Conservation (phyloP, 2,329 filamentous ascomycete genomes). For the Aquanectria penicillioides region DNA sequence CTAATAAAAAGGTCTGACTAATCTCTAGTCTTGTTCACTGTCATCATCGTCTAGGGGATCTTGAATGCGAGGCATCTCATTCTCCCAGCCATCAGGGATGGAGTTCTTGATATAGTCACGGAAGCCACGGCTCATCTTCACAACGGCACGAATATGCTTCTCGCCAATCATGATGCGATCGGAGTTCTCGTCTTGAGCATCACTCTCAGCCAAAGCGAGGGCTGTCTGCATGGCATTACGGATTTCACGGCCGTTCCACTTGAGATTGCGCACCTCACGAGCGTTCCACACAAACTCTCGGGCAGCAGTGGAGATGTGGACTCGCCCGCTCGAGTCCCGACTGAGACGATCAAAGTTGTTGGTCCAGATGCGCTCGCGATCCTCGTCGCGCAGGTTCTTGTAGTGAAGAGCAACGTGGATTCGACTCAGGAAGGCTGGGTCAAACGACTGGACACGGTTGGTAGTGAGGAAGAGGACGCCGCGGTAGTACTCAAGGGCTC, state of each 20-base stretch:
- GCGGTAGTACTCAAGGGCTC: conserved; percentile 62
- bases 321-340: conserved; percentile 50
- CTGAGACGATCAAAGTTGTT: conserved; percentile 58
- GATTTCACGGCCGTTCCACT: conserved; percentile 56
- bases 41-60: conserved; percentile 31
- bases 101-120: conserved; percentile 44
- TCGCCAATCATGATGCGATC: conserved; percentile 45
- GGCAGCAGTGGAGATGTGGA: conserved; percentile 50
- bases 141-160: conserved; percentile 48
- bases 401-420: conserved; percentile 62
- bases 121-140: conserved; percentile 48
- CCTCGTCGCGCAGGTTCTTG: conserved; percentile 50
- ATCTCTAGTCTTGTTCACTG: background rate
- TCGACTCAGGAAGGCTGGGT: conserved; percentile 59
- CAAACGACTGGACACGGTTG: conserved; percentile 59
- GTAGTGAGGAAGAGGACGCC: conserved; percentile 62
- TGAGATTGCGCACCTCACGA: conserved; percentile 48
- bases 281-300: conserved; percentile 52
- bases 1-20: no score
- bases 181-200: conserved; percentile 48
- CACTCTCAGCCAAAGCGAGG: conserved; percentile 55
- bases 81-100: conserved; percentile 34
- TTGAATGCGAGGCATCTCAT: conserved; percentile 23
- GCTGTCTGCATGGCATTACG: conserved; percentile 57
- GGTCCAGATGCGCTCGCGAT: conserved; percentile 57